Evolutionary conservation across 129 eudicot species (phyloP).

Genomic region (Ambrosia trifida): DNA sequence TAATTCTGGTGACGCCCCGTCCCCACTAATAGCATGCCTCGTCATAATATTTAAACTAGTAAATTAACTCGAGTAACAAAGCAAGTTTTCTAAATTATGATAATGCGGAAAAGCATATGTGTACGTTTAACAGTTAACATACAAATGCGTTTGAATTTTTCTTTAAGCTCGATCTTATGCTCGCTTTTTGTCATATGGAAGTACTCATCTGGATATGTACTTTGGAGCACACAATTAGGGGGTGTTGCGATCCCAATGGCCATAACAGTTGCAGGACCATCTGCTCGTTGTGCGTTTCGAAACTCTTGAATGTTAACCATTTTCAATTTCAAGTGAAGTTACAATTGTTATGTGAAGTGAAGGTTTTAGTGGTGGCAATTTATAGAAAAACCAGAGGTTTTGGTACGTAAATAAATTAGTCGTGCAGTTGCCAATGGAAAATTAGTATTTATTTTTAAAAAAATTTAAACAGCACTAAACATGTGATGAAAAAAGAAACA

Average conservation of each 20-base stretch:
- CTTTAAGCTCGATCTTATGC: slow-evolving; percentile 54
- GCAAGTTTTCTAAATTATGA: too few relatives aligned
- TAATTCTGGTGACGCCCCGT: too few relatives aligned
- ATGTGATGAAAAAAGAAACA: too few relatives aligned
- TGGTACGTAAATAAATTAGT: slow-evolving; percentile 9
- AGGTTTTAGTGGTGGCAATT: slow-evolving; percentile 9
- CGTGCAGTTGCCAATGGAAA: too few relatives aligned
- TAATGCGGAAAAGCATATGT: too few relatives aligned
- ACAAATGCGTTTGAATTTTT: slow-evolving; percentile 73
- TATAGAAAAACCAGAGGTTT: slow-evolving; percentile 19
- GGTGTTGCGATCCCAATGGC: slow-evolving; percentile 75
- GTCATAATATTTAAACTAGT: too few relatives aligned
- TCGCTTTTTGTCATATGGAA: slow-evolving; percentile 71
- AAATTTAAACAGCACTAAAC: too few relatives aligned
- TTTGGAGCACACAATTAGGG: slow-evolving; percentile 53
- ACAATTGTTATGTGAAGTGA: background rate
- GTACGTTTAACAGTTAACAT: slow-evolving; percentile 31
- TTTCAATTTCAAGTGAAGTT: background rate
- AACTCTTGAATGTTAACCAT: slow-evolving; percentile 62
- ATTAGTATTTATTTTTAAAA: too few relatives aligned
- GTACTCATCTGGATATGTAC: slow-evolving; percentile 61
- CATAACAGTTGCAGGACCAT: slow-evolving; percentile 63
- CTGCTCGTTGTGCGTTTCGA: slow-evolving; percentile 52
- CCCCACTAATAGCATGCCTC: too few relatives aligned
- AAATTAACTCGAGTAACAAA: too few relatives aligned